Conservation (phyloP, 148 eudicot species). For the Polygonum maritimum region DNA sequence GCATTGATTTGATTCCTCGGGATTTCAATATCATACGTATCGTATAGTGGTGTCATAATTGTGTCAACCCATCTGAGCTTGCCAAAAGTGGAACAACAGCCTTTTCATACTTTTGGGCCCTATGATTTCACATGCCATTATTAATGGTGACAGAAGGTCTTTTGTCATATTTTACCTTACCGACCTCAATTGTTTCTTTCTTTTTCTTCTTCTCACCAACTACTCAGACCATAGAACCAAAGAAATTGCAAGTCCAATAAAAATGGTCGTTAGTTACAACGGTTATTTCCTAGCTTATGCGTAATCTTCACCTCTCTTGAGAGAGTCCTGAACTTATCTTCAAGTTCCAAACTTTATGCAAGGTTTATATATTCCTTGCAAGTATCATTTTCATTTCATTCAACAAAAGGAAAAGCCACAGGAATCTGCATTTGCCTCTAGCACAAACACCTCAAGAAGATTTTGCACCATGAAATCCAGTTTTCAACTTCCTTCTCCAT, state of each 20-base stretch:
- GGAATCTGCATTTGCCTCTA: not conserved
- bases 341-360: not conserved
- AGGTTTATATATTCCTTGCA: not conserved
- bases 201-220: too few species aligned
- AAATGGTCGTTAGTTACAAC: too few species aligned
- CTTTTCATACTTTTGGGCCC: not conserved
- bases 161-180: not conserved
- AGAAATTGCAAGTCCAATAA: too few species aligned
- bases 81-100: not conserved
- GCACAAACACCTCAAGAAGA: not conserved
- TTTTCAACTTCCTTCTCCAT: conserved; percentile 6
- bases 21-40: not conserved
- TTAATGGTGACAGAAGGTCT: not conserved
- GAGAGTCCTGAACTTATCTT: not conserved
- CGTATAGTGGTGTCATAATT: not conserved
- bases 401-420: not conserved
- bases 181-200: not conserved
- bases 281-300: not conserved
- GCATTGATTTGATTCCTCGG: not conserved
- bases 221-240: too few species aligned
- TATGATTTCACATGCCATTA: not conserved
- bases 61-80: not conserved
- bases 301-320: not conserved
- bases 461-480: not conserved
- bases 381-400: conserved; percentile 7